A percentile compares a stretch with the other conserved stretches of the same genome.
Conservation (phyloP, 441 rosid species). For the Lepidium campestre region DNA sequence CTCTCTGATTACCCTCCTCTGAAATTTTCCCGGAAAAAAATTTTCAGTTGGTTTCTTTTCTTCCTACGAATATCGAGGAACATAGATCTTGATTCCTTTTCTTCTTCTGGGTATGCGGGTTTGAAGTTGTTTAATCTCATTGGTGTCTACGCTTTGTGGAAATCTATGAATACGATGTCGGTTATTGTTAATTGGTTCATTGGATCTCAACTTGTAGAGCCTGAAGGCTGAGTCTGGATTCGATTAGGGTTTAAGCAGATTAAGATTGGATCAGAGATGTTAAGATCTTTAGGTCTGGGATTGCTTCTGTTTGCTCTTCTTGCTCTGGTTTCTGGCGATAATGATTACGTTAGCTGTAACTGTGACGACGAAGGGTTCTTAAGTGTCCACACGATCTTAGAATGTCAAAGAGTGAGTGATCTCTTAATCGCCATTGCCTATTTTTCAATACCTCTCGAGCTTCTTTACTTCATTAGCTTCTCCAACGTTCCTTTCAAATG, state of each 20-base stretch:
- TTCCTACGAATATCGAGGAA: constrained; percentile 9
- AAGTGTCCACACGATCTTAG: constrained; percentile 46
- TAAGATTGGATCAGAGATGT: constrained; percentile 32
- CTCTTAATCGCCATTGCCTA: constrained; percentile 65
- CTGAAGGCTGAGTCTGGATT: constrained; percentile 7
- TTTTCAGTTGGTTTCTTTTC: neutral
- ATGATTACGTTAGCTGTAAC: constrained; percentile 42
- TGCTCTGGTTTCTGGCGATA: constrained; percentile 37
- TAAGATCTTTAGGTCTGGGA: constrained; percentile 44
- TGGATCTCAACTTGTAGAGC: constrained; percentile 22
- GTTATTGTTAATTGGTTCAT: constrained; percentile 5
- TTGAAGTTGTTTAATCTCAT: constrained; percentile 18
- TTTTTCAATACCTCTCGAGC: constrained; percentile 71
- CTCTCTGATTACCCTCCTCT: constrained; percentile 3
- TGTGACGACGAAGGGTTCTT: constrained; percentile 68
- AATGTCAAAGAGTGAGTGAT: constrained; percentile 74
- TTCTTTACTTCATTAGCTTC: constrained; percentile 71
- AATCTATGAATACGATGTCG: constrained; percentile 9
- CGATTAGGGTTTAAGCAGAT: constrained; percentile 25
- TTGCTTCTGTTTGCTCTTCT: constrained; percentile 35
- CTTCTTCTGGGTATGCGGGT: constrained; percentile 17
- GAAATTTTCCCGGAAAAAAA: neutral
- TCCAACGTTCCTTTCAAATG: constrained; percentile 74
- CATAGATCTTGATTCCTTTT: constrained; percentile 20
- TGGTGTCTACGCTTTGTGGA: constrained; percentile 10